A percentile compares a stretch with the other conserved stretches of the same genome.
Conservation (phyloP, 306 rosid genomes). For the Dicorynia guianensis region DNA sequence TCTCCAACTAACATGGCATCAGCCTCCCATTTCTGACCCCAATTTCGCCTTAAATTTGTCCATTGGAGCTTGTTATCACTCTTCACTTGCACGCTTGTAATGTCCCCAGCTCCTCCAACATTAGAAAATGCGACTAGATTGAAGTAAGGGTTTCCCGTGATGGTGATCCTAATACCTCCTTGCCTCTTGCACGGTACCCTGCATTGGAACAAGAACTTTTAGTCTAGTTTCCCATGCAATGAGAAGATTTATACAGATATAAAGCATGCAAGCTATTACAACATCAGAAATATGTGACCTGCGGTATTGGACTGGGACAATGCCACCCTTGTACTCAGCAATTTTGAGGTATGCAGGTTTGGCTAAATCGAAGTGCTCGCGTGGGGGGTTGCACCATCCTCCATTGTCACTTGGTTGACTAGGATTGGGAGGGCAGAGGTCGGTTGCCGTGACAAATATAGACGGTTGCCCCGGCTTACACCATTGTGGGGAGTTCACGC, state of each 20-base stretch:
- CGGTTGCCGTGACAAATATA: conserved; percentile 67
- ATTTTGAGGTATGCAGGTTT: conserved; percentile 65
- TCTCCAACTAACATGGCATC: conserved; percentile 65
- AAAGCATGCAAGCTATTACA: no score
- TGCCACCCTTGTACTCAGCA: conserved; percentile 63
- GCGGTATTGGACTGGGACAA: conserved; percentile 72
- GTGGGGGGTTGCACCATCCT: conserved; percentile 94
- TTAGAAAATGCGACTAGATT: conserved; percentile 65
- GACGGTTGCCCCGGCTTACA: conserved; percentile 63
- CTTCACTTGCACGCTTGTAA: conserved; percentile 60
- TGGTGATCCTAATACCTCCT: conserved; percentile 77
- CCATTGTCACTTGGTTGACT: conserved; percentile 49
- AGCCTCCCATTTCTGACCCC: conserved; percentile 88
- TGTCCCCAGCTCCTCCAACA: conserved; percentile 84
- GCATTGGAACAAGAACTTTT: neutral
- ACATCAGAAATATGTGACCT: conserved; percentile 35
- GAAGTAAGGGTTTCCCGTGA: conserved; percentile 80
- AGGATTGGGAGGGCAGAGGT: conserved; percentile 67
- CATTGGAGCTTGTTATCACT: conserved; percentile 61
- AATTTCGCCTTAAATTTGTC: conserved; percentile 59
- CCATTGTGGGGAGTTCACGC: conserved; percentile 52
- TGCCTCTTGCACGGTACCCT: conserved; percentile 65
- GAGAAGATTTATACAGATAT: no score
- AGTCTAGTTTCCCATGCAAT: neutral
- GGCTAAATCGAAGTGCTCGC: conserved; percentile 77